Evolutionary conservation across 2,329 filamentous ascomycete species (phyloP), one percentile per base, ranked within the genome.

Genomic region (Dactylella cylindrospora): DNA sequence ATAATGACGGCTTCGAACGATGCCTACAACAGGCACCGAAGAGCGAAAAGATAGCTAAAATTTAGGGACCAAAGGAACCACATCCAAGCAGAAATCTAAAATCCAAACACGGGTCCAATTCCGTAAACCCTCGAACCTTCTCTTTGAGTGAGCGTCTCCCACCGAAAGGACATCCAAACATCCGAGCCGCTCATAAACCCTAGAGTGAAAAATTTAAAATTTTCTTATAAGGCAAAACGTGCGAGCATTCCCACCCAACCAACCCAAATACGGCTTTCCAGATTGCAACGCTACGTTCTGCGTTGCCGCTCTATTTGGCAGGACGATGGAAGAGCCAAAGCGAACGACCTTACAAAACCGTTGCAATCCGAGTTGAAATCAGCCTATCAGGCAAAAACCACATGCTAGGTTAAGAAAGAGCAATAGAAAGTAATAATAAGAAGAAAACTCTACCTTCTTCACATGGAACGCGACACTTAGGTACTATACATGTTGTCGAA

Each of bases 271-370:
- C n/a, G n/a, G n/a, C n/a, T n/a, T n/a, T n/a, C 10, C 25, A 35
- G 49, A 62, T 54, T 62, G 50, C 57, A 43, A 54, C 49, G 49
- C 32, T 38, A n/a, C 31, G 43, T 36, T 36, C n/a, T 54, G 57
- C 31, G 57, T 62, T 62, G 57, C 46, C 25, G 23, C 57, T 54
- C n/a, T 43, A 54, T 54, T 36, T 54, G 57, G 57, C 47, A 62
- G 57, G 57, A 53, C 44, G 52, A 43, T 43, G 17, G 41, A 44
- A 54, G 17, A 25, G 45, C 40, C 5, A 2, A 12, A 23, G 19
- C 36, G 23, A 12, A 12, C 36, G 49, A 62, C 57, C 57, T 62
- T 29, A 62, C 57, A 54, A 62, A 62, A 49, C 29, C 31, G 57
- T 54, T n/a, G n/a, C 49, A 50, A 62, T 41, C 52, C 44, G 52